Percentiles rank a stretch among this genome's conserved stretches.
phyloP scores from a whole-genome alignment of 2,329 filamentous ascomycete genomes.

The Paecilomyces sp. region DNA sequence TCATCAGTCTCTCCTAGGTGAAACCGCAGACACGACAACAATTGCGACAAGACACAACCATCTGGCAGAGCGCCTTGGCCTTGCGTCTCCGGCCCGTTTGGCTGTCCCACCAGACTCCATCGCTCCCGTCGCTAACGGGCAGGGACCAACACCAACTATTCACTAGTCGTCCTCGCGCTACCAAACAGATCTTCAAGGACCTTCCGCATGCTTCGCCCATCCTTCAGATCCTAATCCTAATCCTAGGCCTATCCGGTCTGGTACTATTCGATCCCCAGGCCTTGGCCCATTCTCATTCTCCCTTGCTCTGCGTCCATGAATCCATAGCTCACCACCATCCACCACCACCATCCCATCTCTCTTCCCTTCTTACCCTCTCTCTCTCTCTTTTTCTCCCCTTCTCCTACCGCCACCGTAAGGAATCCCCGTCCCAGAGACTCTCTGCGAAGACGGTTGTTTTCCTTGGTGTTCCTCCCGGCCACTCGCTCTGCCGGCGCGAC shows the following conservation, averaged over 20 bases:
- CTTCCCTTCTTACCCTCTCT: constrained; percentile 1
- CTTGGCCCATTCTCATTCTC: not conserved
- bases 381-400: constrained; percentile 2
- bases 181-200: not conserved
- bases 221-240: not conserved
- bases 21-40: not conserved
- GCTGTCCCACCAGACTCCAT: constrained; percentile 1
- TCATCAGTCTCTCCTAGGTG: not conserved
- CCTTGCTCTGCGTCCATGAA: not conserved
- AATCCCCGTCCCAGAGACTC: not conserved
- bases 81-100: not conserved
- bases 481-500: not conserved
- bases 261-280: not conserved
- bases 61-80: not conserved
- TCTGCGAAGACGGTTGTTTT: not conserved
- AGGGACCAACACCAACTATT: not conserved
- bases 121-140: constrained; percentile 1
- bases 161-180: not conserved
- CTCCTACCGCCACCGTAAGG: constrained; percentile 1
- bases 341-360: not conserved
- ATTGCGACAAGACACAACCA: not conserved
- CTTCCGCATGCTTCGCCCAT: not conserved
- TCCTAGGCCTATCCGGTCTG: not conserved
- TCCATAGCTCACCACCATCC: not conserved
- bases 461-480: not conserved